A percentile compares a stretch with the other conserved stretches of the same genome.
Conservation (phyloP, 768 basidiomycete genomes). For the Mycena capillaripes region DNA sequence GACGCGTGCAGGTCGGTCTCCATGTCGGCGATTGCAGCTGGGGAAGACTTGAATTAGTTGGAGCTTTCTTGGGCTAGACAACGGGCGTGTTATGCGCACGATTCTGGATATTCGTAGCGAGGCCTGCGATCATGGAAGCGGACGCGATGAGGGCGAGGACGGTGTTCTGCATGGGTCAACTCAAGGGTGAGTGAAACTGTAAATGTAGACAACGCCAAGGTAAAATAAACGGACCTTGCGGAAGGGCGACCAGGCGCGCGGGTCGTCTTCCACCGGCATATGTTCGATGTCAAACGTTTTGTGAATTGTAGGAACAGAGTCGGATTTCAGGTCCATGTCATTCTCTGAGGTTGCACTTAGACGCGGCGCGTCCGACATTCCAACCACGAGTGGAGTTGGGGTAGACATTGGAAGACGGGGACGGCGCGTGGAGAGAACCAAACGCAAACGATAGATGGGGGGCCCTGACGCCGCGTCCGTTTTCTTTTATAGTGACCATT, state of each 20-base stretch:
- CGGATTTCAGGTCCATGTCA: not conserved
- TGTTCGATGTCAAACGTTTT: conserved; percentile 62
- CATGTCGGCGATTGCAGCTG: conserved; percentile 77
- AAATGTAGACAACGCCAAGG: not conserved
- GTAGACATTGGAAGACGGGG: not conserved
- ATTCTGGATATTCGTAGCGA: conserved; percentile 74
- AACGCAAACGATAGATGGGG: not conserved
- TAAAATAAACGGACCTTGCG: conserved; percentile 65
- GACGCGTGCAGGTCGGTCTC: conserved; percentile 72
- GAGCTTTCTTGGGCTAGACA: not conserved
- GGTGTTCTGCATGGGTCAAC: conserved; percentile 50
- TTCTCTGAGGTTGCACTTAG: not conserved
- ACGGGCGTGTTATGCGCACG: conserved; percentile 56
- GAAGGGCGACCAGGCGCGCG: conserved; percentile 67
- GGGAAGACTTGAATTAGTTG: not conserved
- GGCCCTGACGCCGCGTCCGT: not conserved
- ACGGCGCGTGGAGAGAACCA: not conserved
- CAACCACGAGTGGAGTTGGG: not conserved
- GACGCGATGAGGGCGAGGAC: conserved; percentile 62
- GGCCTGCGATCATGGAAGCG: conserved; percentile 71
- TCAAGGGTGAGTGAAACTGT: not conserved
- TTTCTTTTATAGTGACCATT: conserved; percentile 8
- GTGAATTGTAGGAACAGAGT: conserved; percentile 4
- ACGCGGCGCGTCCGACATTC: not conserved
- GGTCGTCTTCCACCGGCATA: conserved; percentile 70